Conservation (phyloP, 805 yeast species). For the Jamesozyma piceae region DNA sequence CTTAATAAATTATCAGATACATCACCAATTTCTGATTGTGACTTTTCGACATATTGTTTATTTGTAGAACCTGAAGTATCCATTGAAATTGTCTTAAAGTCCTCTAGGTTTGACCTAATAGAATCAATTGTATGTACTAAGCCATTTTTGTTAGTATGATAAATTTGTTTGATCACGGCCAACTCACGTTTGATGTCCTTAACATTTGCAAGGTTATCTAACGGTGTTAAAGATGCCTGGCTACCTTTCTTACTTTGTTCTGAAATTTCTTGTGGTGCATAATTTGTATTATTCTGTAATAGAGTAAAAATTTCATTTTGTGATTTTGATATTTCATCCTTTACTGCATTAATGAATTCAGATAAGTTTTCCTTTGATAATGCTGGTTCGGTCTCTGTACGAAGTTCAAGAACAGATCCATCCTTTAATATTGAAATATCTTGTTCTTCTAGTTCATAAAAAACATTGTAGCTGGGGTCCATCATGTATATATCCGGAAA, state of each 20-base stretch:
- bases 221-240: no score
- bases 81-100: constrained; percentile 43
- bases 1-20: constrained; percentile 70
- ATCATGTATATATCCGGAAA: constrained; percentile 75
- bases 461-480: constrained; percentile 48
- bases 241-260: no score
- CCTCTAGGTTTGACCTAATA: constrained; percentile 38
- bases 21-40: constrained; percentile 62
- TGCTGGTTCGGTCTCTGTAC: constrained; percentile 6
- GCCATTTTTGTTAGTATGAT: not conserved
- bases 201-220: constrained; percentile 21
- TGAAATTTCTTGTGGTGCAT: not conserved
- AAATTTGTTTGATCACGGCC: constrained; percentile 15
- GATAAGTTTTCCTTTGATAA: constrained; percentile 2
- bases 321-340: constrained; percentile 10
- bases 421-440: constrained; percentile 46
- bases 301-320: constrained; percentile 10
- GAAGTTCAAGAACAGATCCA: constrained; percentile 52
- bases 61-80: constrained; percentile 26
- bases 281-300: constrained; percentile 2
- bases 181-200: constrained; percentile 49
- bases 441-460: constrained; percentile 74
- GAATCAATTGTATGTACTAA: constrained; percentile 37
- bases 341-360: constrained; percentile 8
- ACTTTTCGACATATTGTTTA: constrained; percentile 61